A percentile compares a stretch with the other conserved stretches of the same genome.
Evolutionary conservation across 352 stramenopile genomes (phyloP).

Genomic region (Globisporangium echinulatum): DNA sequence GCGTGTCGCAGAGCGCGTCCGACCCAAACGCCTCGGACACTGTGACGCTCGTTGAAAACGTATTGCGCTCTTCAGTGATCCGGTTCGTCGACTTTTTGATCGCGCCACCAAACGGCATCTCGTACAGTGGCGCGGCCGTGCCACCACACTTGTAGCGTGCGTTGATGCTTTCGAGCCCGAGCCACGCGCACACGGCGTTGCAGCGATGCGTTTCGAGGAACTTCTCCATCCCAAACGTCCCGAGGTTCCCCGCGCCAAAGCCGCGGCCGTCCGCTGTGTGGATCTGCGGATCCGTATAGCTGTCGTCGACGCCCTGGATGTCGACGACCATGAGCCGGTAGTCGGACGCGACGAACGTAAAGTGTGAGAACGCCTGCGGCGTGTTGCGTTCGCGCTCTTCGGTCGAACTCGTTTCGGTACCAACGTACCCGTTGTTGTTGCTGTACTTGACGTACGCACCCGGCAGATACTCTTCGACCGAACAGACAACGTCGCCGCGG

Average conservation of each 20-base stretch:
- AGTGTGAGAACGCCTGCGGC: conserved; percentile 79
- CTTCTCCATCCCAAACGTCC: conserved; percentile 82
- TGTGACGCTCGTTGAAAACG: conserved; percentile 73
- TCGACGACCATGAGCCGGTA: conserved; percentile 84
- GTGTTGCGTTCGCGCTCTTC: conserved; percentile 82
- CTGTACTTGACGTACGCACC: conserved; percentile 85
- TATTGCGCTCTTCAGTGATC: conserved; percentile 79
- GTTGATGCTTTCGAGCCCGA: conserved; percentile 69
- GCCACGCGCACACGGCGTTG: conserved; percentile 83
- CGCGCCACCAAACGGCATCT: conserved; percentile 65
- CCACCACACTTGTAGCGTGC: conserved; percentile 72
- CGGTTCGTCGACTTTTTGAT: conserved; percentile 83
- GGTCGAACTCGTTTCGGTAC: conserved; percentile 68
- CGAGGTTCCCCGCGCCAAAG: conserved; percentile 81
- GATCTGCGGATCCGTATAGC: conserved; percentile 82
- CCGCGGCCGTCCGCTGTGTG: conserved; percentile 71
- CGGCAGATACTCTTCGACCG: conserved; percentile 69
- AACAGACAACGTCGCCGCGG: conserved; percentile 57
- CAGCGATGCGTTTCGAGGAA: conserved; percentile 83
- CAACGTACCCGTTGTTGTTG: conserved; percentile 84
- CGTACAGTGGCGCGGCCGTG: conserved; percentile 70
- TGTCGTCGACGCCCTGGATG: conserved; percentile 81
- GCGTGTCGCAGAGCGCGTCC: conserved; percentile 7
- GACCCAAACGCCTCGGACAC: conserved; percentile 70
- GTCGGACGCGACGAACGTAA: conserved; percentile 79